Percentiles rank a stretch among this genome's conserved stretches.
These are phyloP conservation scores for Obba rivulosa DNA, from an alignment of 768 basidiomycete species.

Conservation along the genomic window DNA sequence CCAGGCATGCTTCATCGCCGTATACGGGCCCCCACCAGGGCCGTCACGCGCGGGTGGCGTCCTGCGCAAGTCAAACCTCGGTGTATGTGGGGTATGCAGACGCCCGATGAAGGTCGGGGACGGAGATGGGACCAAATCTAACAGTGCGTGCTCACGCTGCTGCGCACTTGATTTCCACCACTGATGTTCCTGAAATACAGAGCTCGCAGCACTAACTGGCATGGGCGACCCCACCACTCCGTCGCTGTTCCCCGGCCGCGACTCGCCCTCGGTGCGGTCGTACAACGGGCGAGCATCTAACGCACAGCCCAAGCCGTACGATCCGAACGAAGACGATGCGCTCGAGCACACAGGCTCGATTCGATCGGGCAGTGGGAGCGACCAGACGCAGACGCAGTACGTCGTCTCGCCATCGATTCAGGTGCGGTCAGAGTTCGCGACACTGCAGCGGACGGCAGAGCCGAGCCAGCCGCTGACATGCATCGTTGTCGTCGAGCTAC, in stretches of 20 bases:
- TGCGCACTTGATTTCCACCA: conserved; percentile 7
- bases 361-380: conserved; percentile 34
- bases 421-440: conserved; percentile 88
- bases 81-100: conserved; percentile 95
- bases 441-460: conserved; percentile 64
- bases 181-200: conserved; percentile 35
- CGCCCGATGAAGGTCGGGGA: conserved; percentile 95
- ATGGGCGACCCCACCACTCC: conserved; percentile 61
- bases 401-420: conserved; percentile 91
- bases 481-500: conserved; percentile 89
- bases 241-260: conserved; percentile 64
- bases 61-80: conserved; percentile 61
- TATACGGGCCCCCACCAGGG: conserved; percentile 83
- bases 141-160: conserved; percentile 52
- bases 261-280: conserved; percentile 43
- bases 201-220: conserved; percentile 91
- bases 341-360: conserved; percentile 18
- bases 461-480: conserved; percentile 85
- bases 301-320: conserved; percentile 37
- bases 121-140: conserved; percentile 78
- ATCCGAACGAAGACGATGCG: conserved; percentile 84
- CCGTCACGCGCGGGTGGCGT: conserved; percentile 45
- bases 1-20: conserved; percentile 93
- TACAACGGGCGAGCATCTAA: conserved; percentile 13
- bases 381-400: conserved; percentile 46